Evolutionary conservation across 108 stramenopile genomes (phyloP).

Genomic region (Ochromonas danica): DNA sequence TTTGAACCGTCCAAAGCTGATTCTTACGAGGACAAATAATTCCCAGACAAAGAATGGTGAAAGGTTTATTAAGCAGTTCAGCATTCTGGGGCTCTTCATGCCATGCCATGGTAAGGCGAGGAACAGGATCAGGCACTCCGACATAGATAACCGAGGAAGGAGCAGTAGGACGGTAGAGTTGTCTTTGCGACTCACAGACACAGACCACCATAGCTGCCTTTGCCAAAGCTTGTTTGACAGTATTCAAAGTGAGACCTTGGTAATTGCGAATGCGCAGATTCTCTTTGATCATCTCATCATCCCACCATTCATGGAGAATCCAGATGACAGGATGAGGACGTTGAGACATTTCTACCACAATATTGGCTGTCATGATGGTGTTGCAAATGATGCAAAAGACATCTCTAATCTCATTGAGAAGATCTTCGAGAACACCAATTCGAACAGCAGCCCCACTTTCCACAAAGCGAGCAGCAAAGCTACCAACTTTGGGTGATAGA

Average conservation of each 20-base stretch:
- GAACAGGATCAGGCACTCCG: conserved; percentile 9
- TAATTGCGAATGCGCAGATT: conserved; percentile 7
- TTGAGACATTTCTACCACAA: conserved; percentile 23
- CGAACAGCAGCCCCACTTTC: conserved; percentile 12
- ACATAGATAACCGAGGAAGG: not conserved
- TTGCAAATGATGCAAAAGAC: conserved; percentile 30
- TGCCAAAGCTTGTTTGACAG: not conserved
- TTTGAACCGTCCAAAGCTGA: conserved; percentile 12
- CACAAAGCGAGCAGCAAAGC: conserved; percentile 15
- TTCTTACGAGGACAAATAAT: conserved; percentile 28
- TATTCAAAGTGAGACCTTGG: not conserved
- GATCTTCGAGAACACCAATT: not conserved
- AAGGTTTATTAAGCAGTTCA: not conserved
- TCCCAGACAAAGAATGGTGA: conserved; percentile 3
- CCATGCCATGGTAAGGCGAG: not conserved
- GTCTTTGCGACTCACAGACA: conserved; percentile 1
- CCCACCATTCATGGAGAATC: conserved; percentile 27
- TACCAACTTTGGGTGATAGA: conserved; percentile 13
- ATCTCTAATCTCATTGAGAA: not conserved
- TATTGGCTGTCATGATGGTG: conserved; percentile 21
- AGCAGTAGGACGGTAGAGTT: not conserved
- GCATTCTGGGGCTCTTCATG: not conserved
- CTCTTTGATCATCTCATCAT: conserved; percentile 27
- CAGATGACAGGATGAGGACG: conserved; percentile 2
- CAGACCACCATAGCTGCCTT: not conserved